These are phyloP conservation scores for Xylariaceae sp. DNA, from an alignment of 2,329 filamentous ascomycete species.

Conservation along the genomic window DNA sequence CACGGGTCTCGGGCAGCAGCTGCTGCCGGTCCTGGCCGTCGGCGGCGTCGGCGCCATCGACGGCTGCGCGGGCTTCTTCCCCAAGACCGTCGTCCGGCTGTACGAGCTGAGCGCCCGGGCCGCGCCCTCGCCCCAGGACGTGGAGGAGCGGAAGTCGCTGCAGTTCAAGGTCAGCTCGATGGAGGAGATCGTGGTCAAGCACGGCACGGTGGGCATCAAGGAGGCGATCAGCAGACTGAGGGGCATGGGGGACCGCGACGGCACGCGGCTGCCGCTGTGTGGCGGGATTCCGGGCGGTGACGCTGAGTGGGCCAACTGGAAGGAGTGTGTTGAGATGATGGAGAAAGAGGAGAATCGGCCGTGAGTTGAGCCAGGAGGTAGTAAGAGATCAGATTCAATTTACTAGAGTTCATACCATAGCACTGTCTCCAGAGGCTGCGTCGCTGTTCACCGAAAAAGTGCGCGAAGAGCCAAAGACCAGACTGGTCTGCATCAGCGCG, in stretches of 20 bases:
- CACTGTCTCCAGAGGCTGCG: too few species aligned
- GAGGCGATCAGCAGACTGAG: conserved; percentile 57
- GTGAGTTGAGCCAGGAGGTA: too few species aligned
- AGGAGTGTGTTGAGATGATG: neutral
- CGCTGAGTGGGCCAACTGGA: neutral
- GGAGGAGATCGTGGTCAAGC: conserved; percentile 57
- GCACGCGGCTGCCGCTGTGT: conserved; percentile 52
- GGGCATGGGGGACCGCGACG: conserved; percentile 54
- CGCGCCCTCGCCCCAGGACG: conserved; percentile 29
- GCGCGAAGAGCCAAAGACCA: too few species aligned
- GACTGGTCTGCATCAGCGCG: too few species aligned
- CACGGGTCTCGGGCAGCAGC: conserved; percentile 62
- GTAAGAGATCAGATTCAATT: too few species aligned
- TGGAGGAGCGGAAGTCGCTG: conserved; percentile 47
- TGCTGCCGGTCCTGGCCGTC: conserved; percentile 43
- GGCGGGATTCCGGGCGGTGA: neutral
- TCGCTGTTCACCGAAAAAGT: too few species aligned
- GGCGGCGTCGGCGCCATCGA: conserved; percentile 33
- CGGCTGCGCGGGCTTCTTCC: conserved; percentile 49
- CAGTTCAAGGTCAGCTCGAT: conserved; percentile 59
- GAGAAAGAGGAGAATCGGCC: neutral
- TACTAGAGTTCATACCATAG: too few species aligned
- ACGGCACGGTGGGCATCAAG: conserved; percentile 61
- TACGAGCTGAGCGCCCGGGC: conserved; percentile 39
- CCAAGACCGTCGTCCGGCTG: conserved; percentile 54